Base-by-base conservation (phyloP, 139 green algal genomes). In the Tetradesmus obliquus region DNA sequence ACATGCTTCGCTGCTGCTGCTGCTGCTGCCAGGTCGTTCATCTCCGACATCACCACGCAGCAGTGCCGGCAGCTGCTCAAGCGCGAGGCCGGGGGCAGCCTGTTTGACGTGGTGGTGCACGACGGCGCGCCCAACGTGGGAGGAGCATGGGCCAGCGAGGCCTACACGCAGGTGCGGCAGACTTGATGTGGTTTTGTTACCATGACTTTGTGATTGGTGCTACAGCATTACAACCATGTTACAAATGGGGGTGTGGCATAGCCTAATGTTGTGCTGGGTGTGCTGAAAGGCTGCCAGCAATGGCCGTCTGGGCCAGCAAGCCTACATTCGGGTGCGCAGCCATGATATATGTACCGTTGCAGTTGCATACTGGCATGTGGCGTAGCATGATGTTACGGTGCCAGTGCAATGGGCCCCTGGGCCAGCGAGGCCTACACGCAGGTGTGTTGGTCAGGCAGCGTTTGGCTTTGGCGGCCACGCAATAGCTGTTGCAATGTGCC, bases 121-220 rank as follows among this genome's bases (percentile, higher is more conserved):
- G 98, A 99, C 92, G 98, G 98, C 66, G 97, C 98, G 13, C 98
- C 98, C 92, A 99, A 99, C 91, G 97, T 99, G 57, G 88, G 88
- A 71, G 88, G 88, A n/a, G 88, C 80, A 5, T 92, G 88, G 88
- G 55, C 24, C 80, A 92, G 88, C 54, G 88, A 92, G 24, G 88
- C 88, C 2, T 98, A 98, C 94, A 95, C 91, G n/a, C 95, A 97
- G 93, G 94, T 95, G 86, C 2, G 92, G 22, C 2, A 2, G 20
- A 60, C 60, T 83, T 53, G n/a, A 24, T 72, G 60, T 19, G 60
- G 12, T 13, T 19, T 72, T 72, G 12, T 72, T 13, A 72, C 32
- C 32, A 45, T 45, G 32, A 45, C 32, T 45, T 45, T 45, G 32
- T 45, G 32, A 45, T 45, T 45, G 32, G 32, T 45, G 32, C 32